Base-by-base conservation (phyloP, 768 basidiomycete species). In the Auricularia sp. region DNA sequence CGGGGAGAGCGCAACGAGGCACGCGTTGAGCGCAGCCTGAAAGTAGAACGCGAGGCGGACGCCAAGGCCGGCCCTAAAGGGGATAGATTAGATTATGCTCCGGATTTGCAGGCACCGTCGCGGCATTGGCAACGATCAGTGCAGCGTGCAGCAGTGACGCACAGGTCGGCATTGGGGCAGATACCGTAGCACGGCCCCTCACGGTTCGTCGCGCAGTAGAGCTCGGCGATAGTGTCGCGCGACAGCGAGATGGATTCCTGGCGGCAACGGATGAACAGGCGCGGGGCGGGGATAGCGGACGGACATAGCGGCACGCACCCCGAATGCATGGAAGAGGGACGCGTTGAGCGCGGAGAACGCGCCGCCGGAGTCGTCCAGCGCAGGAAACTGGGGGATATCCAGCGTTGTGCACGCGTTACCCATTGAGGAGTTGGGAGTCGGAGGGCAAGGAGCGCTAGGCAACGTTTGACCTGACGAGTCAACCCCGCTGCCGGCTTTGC, bases 131-230 rank as follows among this genome's bases (percentile, higher is more conserved):
- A 29, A n/a, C 54, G 18, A 29, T 54, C 54, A n/a, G 2, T 54
- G 54, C n/a, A n/a, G n/a, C 54, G 54, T 18, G 18, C 8, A 7
- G 18, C 18, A 0, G 18, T n/a, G 18, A 54, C 56, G 14, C 24
- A 59, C 56, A 59, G 29, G 56, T 59, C 56, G 13, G 56, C 56
- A 34, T 59, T 59, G 14, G 56, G 56, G 29, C 56, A 59, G 56
- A 59, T 59, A 10, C 56, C 56, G 34, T 33, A 59, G 29, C 56
- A 59, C 34, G 56, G 29, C 8, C 56, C 56, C 24, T 29, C 34
- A 4, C 56, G 56, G 11, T 7, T 14, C 29, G 56, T 59, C 14
- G 29, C 34, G 56, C 56, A 59, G 29, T 59, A 59, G 11, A 59
- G 24, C 29, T 29, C 24, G 1, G 56, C 56, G 11, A 59, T 4